Evolutionary conservation across 495 filamentous ascomycete species (phyloP).

Genomic region (Penicillium manginii): DNA sequence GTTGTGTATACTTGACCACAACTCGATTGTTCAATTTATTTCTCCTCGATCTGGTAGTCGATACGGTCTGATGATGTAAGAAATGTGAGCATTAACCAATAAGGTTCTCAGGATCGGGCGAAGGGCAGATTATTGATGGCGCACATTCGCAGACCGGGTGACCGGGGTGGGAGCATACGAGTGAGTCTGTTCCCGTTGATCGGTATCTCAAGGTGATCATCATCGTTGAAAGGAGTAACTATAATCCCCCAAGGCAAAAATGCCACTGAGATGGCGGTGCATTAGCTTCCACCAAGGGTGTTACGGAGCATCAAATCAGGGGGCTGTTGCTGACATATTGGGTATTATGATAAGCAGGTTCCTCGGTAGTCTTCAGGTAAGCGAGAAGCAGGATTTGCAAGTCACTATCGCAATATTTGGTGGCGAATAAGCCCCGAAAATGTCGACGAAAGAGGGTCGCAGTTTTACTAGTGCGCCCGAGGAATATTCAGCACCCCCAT

Average conservation of each 20-base stretch:
- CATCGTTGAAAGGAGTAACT: too few species aligned
- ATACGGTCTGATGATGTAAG: slow-evolving; percentile 20
- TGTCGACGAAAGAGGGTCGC: too few species aligned
- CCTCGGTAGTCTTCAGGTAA: slow-evolving; percentile 23
- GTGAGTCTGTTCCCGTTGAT: slow-evolving; percentile 24
- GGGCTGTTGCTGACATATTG: slow-evolving; percentile 23
- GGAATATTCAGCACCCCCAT: too few species aligned
- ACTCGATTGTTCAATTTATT: slow-evolving; percentile 35
- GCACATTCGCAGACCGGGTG: slow-evolving; percentile 21
- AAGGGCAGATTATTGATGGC: slow-evolving; percentile 17
- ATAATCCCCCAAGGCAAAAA: slow-evolving; percentile 23
- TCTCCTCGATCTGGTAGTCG: slow-evolving; percentile 44
- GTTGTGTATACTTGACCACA: slow-evolving; percentile 36
- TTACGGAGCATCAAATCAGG: slow-evolving; percentile 13
- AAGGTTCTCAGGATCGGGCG: not conserved
- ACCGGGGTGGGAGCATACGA: slow-evolving; percentile 29
- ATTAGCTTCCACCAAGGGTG: slow-evolving; percentile 20
- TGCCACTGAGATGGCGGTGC: slow-evolving; percentile 15
- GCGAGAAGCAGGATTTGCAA: slow-evolving; percentile 20
- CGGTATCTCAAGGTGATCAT: too few species aligned
- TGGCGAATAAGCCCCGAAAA: slow-evolving; percentile 18
- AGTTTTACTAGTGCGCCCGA: too few species aligned
- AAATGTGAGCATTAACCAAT: not conserved
- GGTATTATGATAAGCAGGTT: slow-evolving; percentile 25
- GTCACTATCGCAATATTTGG: slow-evolving; percentile 20